Evolutionary conservation across 2,329 filamentous ascomycete genomes (phyloP).

Genomic region (Apiospora sp.): DNA sequence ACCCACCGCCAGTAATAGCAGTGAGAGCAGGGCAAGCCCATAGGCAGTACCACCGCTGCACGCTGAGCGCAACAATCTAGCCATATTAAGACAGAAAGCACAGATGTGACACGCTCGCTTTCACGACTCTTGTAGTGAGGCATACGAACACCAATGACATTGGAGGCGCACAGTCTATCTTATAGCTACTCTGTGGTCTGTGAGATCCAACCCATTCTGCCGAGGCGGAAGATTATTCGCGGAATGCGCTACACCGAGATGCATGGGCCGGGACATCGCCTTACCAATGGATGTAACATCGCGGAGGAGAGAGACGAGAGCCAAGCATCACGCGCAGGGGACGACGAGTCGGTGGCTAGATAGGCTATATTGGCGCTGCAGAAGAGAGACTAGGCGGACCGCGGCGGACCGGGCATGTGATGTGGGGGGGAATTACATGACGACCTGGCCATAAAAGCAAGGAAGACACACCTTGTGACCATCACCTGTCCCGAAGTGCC

Average conservation of each 20-base stretch:
- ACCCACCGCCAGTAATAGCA: not conserved
- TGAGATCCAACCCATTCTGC: not conserved
- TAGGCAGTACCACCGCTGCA: not conserved
- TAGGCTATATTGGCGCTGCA: not conserved
- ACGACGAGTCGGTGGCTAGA: not conserved
- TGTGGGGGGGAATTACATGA: not conserved
- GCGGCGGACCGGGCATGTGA: not conserved
- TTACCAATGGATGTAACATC: constrained; percentile 13
- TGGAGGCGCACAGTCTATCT: not conserved
- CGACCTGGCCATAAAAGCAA: not conserved
- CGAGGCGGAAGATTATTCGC: constrained; percentile 17
- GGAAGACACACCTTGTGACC: not conserved
- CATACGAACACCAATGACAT: not conserved
- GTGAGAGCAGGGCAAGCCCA: not conserved
- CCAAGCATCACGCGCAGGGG: constrained; percentile 2
- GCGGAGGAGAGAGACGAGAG: constrained; percentile 4
- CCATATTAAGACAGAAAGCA: not conserved
- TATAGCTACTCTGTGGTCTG: not conserved
- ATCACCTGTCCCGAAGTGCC: constrained; percentile 9
- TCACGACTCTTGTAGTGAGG: not conserved
- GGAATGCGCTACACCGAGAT: constrained; percentile 16
- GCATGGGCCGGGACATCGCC: not conserved
- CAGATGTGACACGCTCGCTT: not conserved
- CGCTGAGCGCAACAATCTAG: not conserved
- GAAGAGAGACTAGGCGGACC: not conserved